phyloP scores from a whole-genome alignment of 2,329 filamentous ascomycete genomes.

The Leptographium wingfieldii region DNA sequence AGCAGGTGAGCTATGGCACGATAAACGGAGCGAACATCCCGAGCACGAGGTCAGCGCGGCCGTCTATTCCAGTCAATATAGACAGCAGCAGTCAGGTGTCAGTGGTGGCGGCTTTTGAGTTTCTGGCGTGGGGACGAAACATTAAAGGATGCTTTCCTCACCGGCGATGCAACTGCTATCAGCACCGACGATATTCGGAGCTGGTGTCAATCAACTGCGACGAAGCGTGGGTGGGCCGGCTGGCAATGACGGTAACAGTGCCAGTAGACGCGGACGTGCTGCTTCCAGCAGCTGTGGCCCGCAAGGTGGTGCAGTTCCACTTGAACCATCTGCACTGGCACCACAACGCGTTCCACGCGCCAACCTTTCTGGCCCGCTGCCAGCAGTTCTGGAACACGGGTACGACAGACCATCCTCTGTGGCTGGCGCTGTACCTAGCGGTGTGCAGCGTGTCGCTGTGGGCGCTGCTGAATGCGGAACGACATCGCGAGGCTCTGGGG shows the following conservation, averaged over 20 bases:
- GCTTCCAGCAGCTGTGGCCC: conserved; percentile 6
- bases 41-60: background rate
- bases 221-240: conserved; percentile 7
- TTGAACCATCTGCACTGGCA: conserved; percentile 15
- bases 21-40: background rate
- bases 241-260: background rate
- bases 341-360: conserved; percentile 15
- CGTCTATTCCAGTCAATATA: background rate
- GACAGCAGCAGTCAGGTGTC: conserved; percentile 11
- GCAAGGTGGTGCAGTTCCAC: conserved; percentile 14
- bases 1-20: background rate
- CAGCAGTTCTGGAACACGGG: conserved; percentile 15
- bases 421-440: conserved; percentile 16
- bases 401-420: conserved; percentile 14
- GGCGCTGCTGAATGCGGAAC: conserved; percentile 12
- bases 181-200: conserved; percentile 12
- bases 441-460: conserved; percentile 14
- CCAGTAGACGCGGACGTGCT: conserved; percentile 6
- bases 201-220: conserved; percentile 15
- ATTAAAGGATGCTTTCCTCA: conserved; percentile 22
- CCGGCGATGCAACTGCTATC: conserved; percentile 17
- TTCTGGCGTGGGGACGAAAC: conserved; percentile 23
- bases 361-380: conserved; percentile 15
- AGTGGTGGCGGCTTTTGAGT: conserved; percentile 19
- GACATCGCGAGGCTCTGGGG: background rate